phyloP scores from a whole-genome alignment of 2,329 filamentous ascomycete genomes.

The Claviceps spartinae region DNA sequence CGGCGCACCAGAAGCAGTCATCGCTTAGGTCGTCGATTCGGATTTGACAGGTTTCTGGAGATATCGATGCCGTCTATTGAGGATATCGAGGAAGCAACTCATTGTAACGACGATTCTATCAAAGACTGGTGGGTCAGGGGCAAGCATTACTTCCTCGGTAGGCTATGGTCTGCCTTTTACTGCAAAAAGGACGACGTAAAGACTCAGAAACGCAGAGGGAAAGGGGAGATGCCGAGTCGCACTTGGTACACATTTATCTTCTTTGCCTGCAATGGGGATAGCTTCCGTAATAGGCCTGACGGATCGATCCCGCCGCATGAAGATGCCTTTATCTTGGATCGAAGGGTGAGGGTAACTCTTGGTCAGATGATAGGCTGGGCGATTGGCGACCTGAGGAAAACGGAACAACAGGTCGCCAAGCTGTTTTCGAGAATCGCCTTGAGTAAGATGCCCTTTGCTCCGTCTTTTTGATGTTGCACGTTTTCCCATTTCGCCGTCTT shows the following conservation, averaged over 20 bases:
- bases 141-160: constrained; percentile 30
- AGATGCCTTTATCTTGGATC: constrained; percentile 9
- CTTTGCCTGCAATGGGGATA: constrained; percentile 39
- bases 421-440: constrained; percentile 44
- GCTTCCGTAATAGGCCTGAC: constrained; percentile 18
- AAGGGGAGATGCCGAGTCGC: not conserved
- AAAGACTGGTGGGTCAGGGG: constrained; percentile 15
- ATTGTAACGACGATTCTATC: constrained; percentile 21
- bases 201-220: constrained; percentile 1
- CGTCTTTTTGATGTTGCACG: not conserved
- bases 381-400: constrained; percentile 31
- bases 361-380: constrained; percentile 38
- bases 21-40: constrained; percentile 41
- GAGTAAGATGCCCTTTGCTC: constrained; percentile 22
- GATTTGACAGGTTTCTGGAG: constrained; percentile 45
- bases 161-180: constrained; percentile 35
- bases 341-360: constrained; percentile 23
- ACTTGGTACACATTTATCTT: constrained; percentile 25
- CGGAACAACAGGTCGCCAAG: constrained; percentile 35
- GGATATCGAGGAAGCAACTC: constrained; percentile 13
- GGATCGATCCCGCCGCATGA: constrained; percentile 11
- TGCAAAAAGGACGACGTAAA: constrained; percentile 26
- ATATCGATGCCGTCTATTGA: constrained; percentile 34
- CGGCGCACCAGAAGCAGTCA: constrained; percentile 31
- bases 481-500: not conserved